Conservation (phyloP, 768 basidiomycete species). For the Agrocybe pediades region DNA sequence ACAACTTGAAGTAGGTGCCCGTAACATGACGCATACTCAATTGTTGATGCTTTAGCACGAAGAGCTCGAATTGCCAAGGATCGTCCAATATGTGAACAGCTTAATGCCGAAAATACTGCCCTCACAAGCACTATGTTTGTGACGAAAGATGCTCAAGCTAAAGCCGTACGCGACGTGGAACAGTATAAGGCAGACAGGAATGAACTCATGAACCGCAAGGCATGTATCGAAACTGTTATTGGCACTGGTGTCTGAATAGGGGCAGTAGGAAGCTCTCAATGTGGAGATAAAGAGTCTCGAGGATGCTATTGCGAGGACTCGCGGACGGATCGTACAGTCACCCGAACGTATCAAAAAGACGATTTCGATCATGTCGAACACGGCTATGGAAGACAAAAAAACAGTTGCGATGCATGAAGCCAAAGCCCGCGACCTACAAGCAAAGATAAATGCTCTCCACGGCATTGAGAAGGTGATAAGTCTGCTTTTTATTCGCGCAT, state of each 20-base stretch:
- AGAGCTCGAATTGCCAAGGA: constrained; percentile 68
- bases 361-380: constrained; percentile 73
- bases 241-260: not conserved
- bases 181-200: constrained; percentile 73
- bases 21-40: not conserved
- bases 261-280: constrained; percentile 57
- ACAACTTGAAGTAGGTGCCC: constrained; percentile 53
- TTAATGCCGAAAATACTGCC: constrained; percentile 60
- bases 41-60: not conserved
- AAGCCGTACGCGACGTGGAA: constrained; percentile 66
- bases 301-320: constrained; percentile 64
- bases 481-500: constrained; percentile 1
- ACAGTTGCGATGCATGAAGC: constrained; percentile 63
- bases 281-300: constrained; percentile 58
- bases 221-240: constrained; percentile 24
- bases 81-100: constrained; percentile 64
- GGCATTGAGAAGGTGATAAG: constrained; percentile 73
- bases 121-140: constrained; percentile 68
- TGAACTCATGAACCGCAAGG: constrained; percentile 63
- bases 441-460: constrained; percentile 69
- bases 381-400: constrained; percentile 71
- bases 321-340: constrained; percentile 84
- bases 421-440: constrained; percentile 77
- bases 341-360: constrained; percentile 87
- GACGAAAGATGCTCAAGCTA: constrained; percentile 65